A percentile compares a stretch with the other conserved stretches of the same genome.
Evolutionary conservation across 257 asterid species (phyloP).

Genomic region (Solanum appendiculatum): DNA sequence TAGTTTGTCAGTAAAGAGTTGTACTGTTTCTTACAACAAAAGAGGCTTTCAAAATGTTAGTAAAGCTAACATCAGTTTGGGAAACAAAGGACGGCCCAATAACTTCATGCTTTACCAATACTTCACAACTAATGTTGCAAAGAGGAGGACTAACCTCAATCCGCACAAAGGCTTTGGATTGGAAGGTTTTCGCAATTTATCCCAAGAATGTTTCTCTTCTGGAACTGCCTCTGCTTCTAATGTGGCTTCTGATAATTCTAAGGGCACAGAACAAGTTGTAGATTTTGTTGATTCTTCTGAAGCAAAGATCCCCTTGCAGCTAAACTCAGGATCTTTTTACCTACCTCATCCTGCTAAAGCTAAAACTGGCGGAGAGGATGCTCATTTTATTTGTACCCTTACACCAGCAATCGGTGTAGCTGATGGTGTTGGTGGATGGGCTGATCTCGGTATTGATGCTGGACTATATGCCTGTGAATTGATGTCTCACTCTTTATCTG

Average conservation of each 20-base stretch:
- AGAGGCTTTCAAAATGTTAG: neutral
- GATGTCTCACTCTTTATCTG: neutral
- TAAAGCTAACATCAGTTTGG: neutral
- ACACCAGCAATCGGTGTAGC: conserved; percentile 1
- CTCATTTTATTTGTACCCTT: neutral
- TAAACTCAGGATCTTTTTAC: neutral
- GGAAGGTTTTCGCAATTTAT: neutral
- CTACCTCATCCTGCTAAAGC: neutral
- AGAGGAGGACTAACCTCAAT: neutral
- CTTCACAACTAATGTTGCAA: neutral
- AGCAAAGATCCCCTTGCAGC: neutral
- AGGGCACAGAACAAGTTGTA: neutral
- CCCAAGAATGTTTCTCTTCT: neutral
- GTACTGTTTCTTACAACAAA: neutral
- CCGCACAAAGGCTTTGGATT: neutral
- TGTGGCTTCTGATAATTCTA: neutral
- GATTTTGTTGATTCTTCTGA: neutral
- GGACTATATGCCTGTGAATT: conserved; percentile 1
- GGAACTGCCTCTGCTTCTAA: neutral
- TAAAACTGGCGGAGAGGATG: conserved; percentile 7
- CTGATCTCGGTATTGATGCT: neutral
- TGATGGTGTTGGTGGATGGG: conserved; percentile 16
- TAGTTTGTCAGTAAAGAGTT: neutral
- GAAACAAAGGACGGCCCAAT: neutral
- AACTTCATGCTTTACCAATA: neutral